Evolutionary conservation across 2,329 filamentous ascomycete species (phyloP).

Genomic region (Coniella vitis): DNA sequence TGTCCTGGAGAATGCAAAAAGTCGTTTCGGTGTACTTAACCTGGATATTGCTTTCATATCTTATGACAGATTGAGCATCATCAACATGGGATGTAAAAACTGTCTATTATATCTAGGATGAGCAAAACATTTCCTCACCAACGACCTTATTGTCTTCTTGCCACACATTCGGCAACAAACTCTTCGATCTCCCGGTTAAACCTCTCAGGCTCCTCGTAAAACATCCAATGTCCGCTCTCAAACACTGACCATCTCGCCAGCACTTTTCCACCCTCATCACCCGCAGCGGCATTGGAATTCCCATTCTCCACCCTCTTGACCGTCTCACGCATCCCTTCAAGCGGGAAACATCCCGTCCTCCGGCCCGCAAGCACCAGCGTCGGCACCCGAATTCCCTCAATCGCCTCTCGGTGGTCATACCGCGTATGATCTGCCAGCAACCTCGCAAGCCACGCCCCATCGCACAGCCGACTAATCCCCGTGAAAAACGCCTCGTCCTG

Average conservation of each 20-base stretch:
- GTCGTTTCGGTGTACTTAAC: no score
- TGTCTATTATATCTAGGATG: no score
- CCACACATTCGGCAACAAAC: slow-evolving; percentile 21
- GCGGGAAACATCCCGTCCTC: slow-evolving; percentile 32
- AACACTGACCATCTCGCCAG: slow-evolving; percentile 26
- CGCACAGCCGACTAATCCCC: slow-evolving; percentile 27
- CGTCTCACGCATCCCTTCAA: slow-evolving; percentile 32
- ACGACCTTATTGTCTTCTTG: not conserved
- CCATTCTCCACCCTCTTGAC: slow-evolving; percentile 23
- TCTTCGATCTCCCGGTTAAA: slow-evolving; percentile 29
- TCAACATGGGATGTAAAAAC: no score
- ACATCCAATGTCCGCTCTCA: slow-evolving; percentile 34
- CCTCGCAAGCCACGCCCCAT: slow-evolving; percentile 30
- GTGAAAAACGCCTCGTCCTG: slow-evolving; percentile 31
- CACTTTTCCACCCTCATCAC: slow-evolving; percentile 11
- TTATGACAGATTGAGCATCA: no score
- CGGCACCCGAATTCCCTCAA: slow-evolving; percentile 27
- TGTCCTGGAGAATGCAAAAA: no score
- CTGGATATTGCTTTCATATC: no score
- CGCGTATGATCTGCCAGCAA: slow-evolving; percentile 33
- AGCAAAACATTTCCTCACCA: no score
- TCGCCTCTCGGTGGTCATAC: slow-evolving; percentile 35
- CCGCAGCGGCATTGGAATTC: not conserved
- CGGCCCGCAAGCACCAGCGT: slow-evolving; percentile 30
- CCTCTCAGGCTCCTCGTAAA: slow-evolving; percentile 32